phyloP scores from a whole-genome alignment of 306 rosid species.

The Phaseolus lunatus region DNA sequence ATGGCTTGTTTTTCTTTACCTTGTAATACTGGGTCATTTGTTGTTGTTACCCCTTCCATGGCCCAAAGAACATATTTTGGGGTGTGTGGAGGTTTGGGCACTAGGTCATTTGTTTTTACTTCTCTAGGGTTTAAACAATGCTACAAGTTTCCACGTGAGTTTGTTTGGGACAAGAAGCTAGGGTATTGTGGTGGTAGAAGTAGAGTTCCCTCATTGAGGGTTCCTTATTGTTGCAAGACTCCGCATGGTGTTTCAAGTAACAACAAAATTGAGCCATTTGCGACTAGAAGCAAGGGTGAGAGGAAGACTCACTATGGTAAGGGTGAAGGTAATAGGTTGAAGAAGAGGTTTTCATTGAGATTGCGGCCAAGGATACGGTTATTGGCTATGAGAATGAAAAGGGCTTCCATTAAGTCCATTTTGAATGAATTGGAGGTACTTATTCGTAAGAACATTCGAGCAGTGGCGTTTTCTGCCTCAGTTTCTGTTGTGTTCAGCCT shows the following conservation, averaged over 20 bases:
- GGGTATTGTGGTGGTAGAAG: constrained; percentile 43
- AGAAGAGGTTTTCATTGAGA: constrained; percentile 74
- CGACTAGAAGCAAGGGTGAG: constrained; percentile 57
- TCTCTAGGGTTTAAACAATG: constrained; percentile 47
- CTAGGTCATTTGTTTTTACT: constrained; percentile 50
- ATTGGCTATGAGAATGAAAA: constrained; percentile 63
- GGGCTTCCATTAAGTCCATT: constrained; percentile 62
- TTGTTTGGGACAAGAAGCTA: constrained; percentile 49
- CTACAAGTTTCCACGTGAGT: constrained; percentile 50
- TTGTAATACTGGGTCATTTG: constrained; percentile 60
- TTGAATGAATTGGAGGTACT: constrained; percentile 59
- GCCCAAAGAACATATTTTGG: constrained; percentile 57
- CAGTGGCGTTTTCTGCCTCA: constrained; percentile 62
- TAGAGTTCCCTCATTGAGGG: constrained; percentile 51
- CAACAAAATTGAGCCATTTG: constrained; percentile 57
- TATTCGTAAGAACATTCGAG: constrained; percentile 67
- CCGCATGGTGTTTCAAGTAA: constrained; percentile 56
- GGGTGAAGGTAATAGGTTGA: constrained; percentile 48
- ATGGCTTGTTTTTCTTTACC: constrained; percentile 79
- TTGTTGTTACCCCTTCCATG: constrained; percentile 41
- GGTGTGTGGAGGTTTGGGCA: constrained; percentile 51
- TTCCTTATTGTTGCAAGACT: constrained; percentile 51
- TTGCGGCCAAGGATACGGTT: constrained; percentile 82
- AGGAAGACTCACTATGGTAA: constrained; percentile 56
- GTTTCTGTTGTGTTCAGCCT: constrained; percentile 67